phyloP scores from a whole-genome alignment of 768 basidiomycete genomes.

The Terana coerulea region DNA sequence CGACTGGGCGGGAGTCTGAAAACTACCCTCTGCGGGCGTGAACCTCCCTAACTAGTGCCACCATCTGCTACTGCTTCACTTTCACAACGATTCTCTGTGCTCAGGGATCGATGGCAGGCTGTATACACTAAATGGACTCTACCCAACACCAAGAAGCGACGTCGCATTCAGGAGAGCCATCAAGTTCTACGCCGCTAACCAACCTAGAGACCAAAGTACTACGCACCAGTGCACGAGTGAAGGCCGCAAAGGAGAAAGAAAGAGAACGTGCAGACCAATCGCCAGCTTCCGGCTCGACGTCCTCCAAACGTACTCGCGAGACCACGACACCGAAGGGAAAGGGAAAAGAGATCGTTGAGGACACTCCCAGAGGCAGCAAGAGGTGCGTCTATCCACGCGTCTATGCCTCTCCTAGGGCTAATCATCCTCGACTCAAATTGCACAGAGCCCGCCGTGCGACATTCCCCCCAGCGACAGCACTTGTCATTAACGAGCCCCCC shows the following conservation, averaged over 20 bases:
- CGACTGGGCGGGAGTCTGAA: conserved; percentile 3
- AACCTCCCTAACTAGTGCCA: conserved; percentile 14
- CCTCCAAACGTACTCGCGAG: conserved; percentile 53
- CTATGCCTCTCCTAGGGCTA: conserved; percentile 3
- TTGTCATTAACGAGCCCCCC: conserved; percentile 71
- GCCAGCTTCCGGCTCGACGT: conserved; percentile 24
- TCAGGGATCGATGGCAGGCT: conserved; percentile 74
- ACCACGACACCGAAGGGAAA: conserved; percentile 53
- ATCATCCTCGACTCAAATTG: not conserved
- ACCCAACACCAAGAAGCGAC: conserved; percentile 57
- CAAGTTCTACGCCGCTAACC: conserved; percentile 30
- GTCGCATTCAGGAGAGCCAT: conserved; percentile 37
- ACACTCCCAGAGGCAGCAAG: conserved; percentile 51
- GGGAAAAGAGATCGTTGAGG: conserved; percentile 55
- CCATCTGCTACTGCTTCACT: conserved; percentile 13
- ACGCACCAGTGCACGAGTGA: conserved; percentile 69
- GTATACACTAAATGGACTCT: conserved; percentile 91
- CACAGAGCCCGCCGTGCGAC: conserved; percentile 60
- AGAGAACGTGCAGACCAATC: conserved; percentile 46
- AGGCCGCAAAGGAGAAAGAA: conserved; percentile 69
- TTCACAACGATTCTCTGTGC: conserved; percentile 11
- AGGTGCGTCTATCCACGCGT: conserved; percentile 45
- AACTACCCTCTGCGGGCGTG: conserved; percentile 4
- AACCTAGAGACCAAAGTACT: conserved; percentile 52
- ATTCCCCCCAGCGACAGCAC: conserved; percentile 37